Percentiles rank a stretch among this genome's conserved stretches.
Conservation (phyloP, 1,284 basidiomycete species). For the Pascua guehoae region DNA sequence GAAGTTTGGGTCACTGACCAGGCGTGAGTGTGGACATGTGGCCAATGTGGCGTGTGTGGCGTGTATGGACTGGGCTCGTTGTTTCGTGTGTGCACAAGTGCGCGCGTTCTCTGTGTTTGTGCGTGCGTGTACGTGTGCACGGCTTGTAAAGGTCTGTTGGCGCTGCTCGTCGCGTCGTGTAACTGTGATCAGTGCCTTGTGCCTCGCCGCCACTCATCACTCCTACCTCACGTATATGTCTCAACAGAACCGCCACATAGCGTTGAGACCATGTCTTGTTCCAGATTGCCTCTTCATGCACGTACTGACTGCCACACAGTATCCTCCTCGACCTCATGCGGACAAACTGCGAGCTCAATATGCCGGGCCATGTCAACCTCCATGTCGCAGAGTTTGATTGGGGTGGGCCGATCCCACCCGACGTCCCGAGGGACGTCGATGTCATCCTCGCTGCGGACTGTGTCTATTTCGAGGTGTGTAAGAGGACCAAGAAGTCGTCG, state of each 20-base stretch:
- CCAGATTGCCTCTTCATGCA: neutral
- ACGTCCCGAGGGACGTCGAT: constrained; percentile 32
- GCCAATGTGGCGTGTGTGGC: neutral
- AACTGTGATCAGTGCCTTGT: too few species aligned
- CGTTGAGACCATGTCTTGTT: too few species aligned
- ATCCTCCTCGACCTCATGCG: constrained; percentile 71
- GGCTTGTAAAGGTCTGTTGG: neutral
- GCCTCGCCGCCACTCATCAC: too few species aligned
- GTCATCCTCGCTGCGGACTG: constrained; percentile 84
- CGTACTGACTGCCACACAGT: constrained; percentile 49
- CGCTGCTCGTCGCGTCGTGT: too few species aligned
- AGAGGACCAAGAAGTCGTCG: too few species aligned
- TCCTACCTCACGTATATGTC: too few species aligned
- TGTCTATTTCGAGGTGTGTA: constrained; percentile 74
- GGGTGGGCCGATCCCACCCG: constrained; percentile 44
- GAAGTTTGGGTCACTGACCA: constrained; percentile 82
- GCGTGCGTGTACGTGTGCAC: neutral
- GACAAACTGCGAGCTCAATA: constrained; percentile 65
- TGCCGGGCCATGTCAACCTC: constrained; percentile 52
- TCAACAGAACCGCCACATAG: too few species aligned
- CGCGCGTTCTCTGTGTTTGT: neutral
- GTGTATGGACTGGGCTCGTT: too few species aligned
- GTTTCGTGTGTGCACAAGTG: neutral
- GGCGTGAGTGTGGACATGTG: constrained; percentile 57
- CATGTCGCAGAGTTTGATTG: constrained; percentile 71